Conservation (phyloP, 495 filamentous ascomycete genomes). For the Acidomyces sp. region DNA sequence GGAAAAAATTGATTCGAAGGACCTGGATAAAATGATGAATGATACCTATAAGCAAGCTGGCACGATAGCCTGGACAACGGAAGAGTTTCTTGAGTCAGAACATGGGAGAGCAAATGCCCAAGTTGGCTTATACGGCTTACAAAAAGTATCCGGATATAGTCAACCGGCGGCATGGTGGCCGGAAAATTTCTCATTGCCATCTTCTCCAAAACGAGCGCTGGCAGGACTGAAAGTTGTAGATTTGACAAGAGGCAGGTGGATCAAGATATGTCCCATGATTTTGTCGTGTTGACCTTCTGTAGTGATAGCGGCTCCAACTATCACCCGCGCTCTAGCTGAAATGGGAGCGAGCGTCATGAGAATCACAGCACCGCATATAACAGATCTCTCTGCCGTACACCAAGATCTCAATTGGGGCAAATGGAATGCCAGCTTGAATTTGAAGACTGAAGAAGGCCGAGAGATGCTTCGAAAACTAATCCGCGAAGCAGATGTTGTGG, state of each 20-base stretch:
- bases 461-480: slow-evolving; percentile 34
- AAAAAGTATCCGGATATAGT: slow-evolving; percentile 19
- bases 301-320: slow-evolving; percentile 48
- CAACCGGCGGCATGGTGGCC: slow-evolving; percentile 36
- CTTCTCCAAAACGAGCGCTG: slow-evolving; percentile 34
- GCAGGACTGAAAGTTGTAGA: slow-evolving; percentile 49
- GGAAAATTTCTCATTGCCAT: slow-evolving; percentile 21
- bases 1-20: slow-evolving; percentile 17
- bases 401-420: slow-evolving; percentile 46
- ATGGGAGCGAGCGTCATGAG: slow-evolving; percentile 50
- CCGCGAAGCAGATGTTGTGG: slow-evolving; percentile 41
- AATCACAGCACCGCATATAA: slow-evolving; percentile 41
- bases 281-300: no score
- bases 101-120: slow-evolving; percentile 40
- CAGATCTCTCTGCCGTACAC: slow-evolving; percentile 36
- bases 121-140: slow-evolving; percentile 37
- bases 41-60: slow-evolving; percentile 41
- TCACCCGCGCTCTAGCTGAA: slow-evolving; percentile 41
- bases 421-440: slow-evolving; percentile 40
- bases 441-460: slow-evolving; percentile 32
- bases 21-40: slow-evolving; percentile 33
- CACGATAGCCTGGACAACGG: slow-evolving; percentile 35
- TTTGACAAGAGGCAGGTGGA: slow-evolving; percentile 41
- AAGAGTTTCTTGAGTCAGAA: slow-evolving; percentile 35
- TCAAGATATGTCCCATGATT: no score